phyloP scores from a whole-genome alignment of 495 filamentous ascomycete species.

The Aspergillus indologenus region DNA sequence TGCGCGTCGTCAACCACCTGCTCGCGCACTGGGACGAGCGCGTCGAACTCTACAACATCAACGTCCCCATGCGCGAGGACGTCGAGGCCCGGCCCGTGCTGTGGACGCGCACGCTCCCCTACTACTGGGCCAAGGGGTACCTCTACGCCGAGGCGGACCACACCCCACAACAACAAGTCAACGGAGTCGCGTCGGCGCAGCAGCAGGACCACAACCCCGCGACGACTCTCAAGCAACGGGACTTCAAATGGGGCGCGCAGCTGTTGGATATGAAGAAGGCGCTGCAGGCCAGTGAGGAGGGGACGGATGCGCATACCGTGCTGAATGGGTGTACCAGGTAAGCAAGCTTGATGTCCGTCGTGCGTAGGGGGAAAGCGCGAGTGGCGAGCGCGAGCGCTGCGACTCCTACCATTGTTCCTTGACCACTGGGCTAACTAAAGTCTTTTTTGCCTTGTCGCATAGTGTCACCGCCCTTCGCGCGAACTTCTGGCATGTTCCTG shows the following conservation, averaged over 20 bases:
- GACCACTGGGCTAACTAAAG: too few relatives aligned
- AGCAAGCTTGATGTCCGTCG: too few relatives aligned
- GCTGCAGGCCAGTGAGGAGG: conserved; percentile 54
- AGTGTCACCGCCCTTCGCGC: conserved; percentile 89
- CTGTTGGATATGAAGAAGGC: conserved; percentile 48
- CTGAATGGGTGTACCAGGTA: conserved; percentile 62
- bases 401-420: too few relatives aligned
- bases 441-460: not conserved
- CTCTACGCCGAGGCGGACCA: conserved; percentile 65
- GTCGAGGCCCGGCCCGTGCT: conserved; percentile 61
- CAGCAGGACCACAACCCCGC: conserved; percentile 2
- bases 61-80: conserved; percentile 68
- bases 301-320: conserved; percentile 93
- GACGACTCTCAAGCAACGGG: conserved; percentile 22
- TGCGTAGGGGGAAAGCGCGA: too few relatives aligned
- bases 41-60: conserved; percentile 83
- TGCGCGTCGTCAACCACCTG: conserved; percentile 72
- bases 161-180: not conserved
- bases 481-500: conserved; percentile 84
- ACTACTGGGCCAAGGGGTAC: conserved; percentile 76
- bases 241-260: conserved; percentile 44
- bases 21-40: conserved; percentile 67
- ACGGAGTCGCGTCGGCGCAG: not conserved
- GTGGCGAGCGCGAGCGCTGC: too few relatives aligned
- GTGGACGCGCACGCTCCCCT: conserved; percentile 79